Evolutionary conservation across 2,329 filamentous ascomycete species (phyloP).

Genomic region (Huntiella moniliformis): DNA sequence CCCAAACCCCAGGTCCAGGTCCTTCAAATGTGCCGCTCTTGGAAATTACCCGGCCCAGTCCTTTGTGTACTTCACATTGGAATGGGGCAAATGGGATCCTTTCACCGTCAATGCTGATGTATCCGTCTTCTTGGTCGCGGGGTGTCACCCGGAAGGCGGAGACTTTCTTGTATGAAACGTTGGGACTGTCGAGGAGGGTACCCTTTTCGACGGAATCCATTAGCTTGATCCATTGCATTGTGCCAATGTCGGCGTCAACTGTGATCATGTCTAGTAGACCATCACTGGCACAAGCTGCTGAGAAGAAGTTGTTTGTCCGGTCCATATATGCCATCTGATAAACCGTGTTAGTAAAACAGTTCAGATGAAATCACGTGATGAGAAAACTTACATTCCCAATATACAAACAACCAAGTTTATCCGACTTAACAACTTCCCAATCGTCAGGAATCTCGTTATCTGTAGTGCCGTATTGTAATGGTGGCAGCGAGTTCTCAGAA

Average conservation of each 20-base stretch:
- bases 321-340: slow-evolving; percentile 75
- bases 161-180: slow-evolving; percentile 69
- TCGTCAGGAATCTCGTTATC: slow-evolving; percentile 55
- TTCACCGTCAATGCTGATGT: slow-evolving; percentile 91
- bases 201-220: slow-evolving; percentile 54
- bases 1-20: slow-evolving; percentile 33
- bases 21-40: slow-evolving; percentile 57
- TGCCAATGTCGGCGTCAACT: slow-evolving; percentile 56
- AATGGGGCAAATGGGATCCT: slow-evolving; percentile 71
- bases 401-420: slow-evolving; percentile 81
- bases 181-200: slow-evolving; percentile 59
- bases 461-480: slow-evolving; percentile 61
- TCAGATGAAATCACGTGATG: neutral
- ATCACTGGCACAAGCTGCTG: slow-evolving; percentile 63
- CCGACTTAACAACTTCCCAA: slow-evolving; percentile 56
- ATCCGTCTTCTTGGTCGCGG: slow-evolving; percentile 49
- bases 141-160: slow-evolving; percentile 75
- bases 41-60: slow-evolving; percentile 68
- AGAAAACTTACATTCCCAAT: slow-evolving; percentile 53
- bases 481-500: slow-evolving; percentile 40
- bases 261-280: slow-evolving; percentile 72
- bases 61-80: slow-evolving; percentile 73
- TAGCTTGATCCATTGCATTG: slow-evolving; percentile 46
- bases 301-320: slow-evolving; percentile 70
- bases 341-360: neutral